Evolutionary conservation across 345 rosid species (phyloP).

Genomic region (Eucalyptus fibrosa): DNA sequence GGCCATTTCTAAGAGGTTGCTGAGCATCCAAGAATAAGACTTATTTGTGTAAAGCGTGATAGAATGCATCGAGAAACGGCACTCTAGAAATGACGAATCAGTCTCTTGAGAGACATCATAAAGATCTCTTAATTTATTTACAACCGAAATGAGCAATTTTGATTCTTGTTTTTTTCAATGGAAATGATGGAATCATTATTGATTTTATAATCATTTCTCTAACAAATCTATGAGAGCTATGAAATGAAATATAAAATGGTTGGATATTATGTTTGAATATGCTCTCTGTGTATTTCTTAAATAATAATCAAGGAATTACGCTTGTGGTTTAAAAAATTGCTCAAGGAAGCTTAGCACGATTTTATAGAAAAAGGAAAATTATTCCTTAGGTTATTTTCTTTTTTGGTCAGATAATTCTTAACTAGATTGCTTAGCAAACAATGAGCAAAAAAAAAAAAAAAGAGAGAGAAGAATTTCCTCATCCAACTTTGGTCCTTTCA

Average conservation of each 20-base stretch:
- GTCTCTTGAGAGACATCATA: not conserved
- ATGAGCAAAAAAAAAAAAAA: not conserved
- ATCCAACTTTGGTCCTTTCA: not conserved
- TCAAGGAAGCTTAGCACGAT: not conserved
- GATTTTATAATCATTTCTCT: not conserved
- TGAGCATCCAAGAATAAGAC: not conserved
- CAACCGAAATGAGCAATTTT: rapidly evolving
- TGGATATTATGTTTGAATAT: not conserved
- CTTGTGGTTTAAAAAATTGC: not conserved
- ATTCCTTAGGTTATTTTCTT: too few relatives aligned
- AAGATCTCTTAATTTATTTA: not conserved
- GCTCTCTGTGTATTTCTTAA: not conserved
- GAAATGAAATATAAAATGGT: not conserved
- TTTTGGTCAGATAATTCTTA: not conserved
- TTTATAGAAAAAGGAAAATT: not conserved
- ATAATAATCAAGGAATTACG: not conserved
- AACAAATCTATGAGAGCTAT: not conserved
- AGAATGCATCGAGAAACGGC: not conserved
- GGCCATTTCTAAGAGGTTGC: not conserved
- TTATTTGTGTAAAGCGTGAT: not conserved
- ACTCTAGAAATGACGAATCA: not conserved
- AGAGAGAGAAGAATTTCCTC: not conserved
- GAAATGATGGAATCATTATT: not conserved
- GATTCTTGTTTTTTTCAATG: not conserved
- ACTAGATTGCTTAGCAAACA: not conserved